Percentiles rank a stretch among this genome's conserved stretches.
phyloP scores from a whole-genome alignment of 805 yeast genomes.

The Monosporozyma aquatica region DNA sequence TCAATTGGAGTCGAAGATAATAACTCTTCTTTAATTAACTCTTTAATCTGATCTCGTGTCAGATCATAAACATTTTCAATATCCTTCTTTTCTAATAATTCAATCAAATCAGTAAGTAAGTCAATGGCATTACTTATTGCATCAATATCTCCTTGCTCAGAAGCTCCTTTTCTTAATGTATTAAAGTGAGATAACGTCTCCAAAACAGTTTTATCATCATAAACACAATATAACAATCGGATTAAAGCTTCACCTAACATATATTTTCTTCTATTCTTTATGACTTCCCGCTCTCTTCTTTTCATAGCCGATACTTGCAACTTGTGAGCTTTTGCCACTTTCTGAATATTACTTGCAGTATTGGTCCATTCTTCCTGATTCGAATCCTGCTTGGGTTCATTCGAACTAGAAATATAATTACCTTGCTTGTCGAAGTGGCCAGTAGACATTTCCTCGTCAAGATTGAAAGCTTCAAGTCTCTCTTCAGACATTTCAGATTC shows the following conservation, averaged over 20 bases:
- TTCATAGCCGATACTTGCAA: slow-evolving; percentile 7
- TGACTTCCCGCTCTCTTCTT: slow-evolving; percentile 19
- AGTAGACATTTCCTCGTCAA: slow-evolving; percentile 39
- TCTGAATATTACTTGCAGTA: slow-evolving; percentile 11
- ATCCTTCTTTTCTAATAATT: slow-evolving; percentile 34
- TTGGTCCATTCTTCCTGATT: slow-evolving; percentile 20
- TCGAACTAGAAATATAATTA: slow-evolving; percentile 30
- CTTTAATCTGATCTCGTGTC: slow-evolving; percentile 34
- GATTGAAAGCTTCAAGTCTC: slow-evolving; percentile 40
- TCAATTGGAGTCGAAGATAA: slow-evolving; percentile 15
- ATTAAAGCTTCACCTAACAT: slow-evolving; percentile 30
- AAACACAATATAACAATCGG: slow-evolving; percentile 26
- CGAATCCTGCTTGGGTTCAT: neutral
- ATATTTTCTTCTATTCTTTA: slow-evolving; percentile 12
- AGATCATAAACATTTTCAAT: slow-evolving; percentile 34
- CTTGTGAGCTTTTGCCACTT: slow-evolving; percentile 11
- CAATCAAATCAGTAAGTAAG: slow-evolving; percentile 37
- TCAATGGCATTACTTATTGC: slow-evolving; percentile 26
- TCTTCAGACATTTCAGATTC: slow-evolving; percentile 11
- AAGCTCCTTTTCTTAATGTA: slow-evolving; percentile 16
- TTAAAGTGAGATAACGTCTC: slow-evolving; percentile 37
- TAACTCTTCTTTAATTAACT: slow-evolving; percentile 20
- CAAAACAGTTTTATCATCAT: slow-evolving; percentile 41
- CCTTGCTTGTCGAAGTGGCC: slow-evolving; percentile 47
- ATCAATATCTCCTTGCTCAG: slow-evolving; percentile 7